Evolutionary conservation across 179 eudicot species (phyloP), one percentile per base, ranked within the genome.

Genomic region (Nepenthes alata): DNA sequence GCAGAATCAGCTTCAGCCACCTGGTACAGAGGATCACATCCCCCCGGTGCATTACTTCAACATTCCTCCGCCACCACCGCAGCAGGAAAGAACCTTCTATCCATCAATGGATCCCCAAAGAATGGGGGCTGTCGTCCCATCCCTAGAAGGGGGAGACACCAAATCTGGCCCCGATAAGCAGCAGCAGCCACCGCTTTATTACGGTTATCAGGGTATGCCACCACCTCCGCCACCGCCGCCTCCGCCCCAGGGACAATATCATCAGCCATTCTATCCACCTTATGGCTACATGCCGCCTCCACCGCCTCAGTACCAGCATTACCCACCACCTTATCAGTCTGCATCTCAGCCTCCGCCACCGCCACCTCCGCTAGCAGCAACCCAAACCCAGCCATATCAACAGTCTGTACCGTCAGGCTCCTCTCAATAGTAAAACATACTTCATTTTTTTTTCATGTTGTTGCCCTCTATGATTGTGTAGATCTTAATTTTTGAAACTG

Each of bases 51-150:
- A 82, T 4, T 93, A 87, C 60, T 89, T 87, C 66, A 89, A 87
- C 53, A 86, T 86, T 37, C 97, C 96, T 35, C 85, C 88, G 5
- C 77, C 81, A n/a, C 83, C 80, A 12, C 56, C 87, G 50, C 91
- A 81, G 72, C 95, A 76, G 47, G 94, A 80, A 11, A 72, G 94
- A 61, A 52, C 87, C 5, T 78, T 58, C 48, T 94, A 94, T 72
- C 99, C 99, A 9, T 94, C 97, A 0, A 94, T 94, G 99, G 99
- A 94, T 62, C 99, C 97, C 10, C 96, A 90, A 53, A 78, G 99
- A 65, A 94, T 94, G 99, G 99, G 99, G 13, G 99, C 97, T 1
- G 58, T 87, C 9, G 60, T 87, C 53, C 69, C 78, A 11, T 69
- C 86, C 2, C 98, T 89, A 53, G 97, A 89, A 13, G 93, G 85